A percentile compares a stretch with the other conserved stretches of the same genome.
These are phyloP conservation scores for Fusarium xylarioides DNA, from an alignment of 2,329 filamentous ascomycete species.

Conservation along the genomic window DNA sequence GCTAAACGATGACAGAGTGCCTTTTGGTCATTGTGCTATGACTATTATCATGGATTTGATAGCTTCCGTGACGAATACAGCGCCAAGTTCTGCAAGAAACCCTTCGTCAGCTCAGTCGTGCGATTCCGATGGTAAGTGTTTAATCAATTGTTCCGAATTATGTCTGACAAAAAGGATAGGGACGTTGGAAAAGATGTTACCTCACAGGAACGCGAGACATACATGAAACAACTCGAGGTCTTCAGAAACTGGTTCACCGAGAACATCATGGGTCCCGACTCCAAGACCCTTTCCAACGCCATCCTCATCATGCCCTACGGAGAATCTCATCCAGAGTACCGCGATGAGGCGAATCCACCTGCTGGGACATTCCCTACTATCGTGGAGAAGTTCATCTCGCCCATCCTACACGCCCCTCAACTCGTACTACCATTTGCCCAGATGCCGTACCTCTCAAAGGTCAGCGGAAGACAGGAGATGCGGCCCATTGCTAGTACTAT, in stretches of 20 bases:
- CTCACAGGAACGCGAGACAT: rapidly evolving
- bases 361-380: not conserved
- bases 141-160: rapidly evolving
- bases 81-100: not conserved
- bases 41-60: not conserved
- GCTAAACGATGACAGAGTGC: not conserved
- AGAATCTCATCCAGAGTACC: not conserved
- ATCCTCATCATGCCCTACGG: not conserved
- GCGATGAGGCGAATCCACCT: rapidly evolving
- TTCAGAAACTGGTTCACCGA: not conserved
- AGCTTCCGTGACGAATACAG: not conserved
- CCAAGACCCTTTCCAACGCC: rapidly evolving
- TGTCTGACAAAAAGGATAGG: not conserved
- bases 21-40: not conserved
- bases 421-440: not conserved
- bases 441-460: not conserved
- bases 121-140: not conserved
- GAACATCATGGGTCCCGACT: rapidly evolving
- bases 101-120: not conserved
- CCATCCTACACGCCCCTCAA: not conserved
- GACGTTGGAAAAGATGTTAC: not conserved
- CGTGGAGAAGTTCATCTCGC: not conserved
- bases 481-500: not conserved
- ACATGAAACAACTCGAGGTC: rapidly evolving
- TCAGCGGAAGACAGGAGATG: not conserved